Evolutionary conservation across 345 rosid genomes (phyloP).

Genomic region (Sonneratia caseolaris): DNA sequence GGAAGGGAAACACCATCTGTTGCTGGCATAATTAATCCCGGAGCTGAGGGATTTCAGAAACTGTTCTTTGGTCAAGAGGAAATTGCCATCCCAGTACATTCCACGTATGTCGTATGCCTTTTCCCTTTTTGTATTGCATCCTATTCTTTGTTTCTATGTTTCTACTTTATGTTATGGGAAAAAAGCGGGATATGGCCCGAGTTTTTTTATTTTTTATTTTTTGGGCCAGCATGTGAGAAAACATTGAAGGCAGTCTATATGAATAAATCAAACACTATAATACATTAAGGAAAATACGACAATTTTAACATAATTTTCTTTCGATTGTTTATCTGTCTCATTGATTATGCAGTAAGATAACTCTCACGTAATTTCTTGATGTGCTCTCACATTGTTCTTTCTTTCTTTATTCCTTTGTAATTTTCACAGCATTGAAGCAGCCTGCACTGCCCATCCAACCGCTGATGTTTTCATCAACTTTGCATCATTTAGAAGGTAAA

Average conservation of each 20-base stretch:
- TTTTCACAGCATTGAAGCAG: constrained; percentile 80
- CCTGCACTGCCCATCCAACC: constrained; percentile 84
- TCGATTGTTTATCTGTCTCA: background rate
- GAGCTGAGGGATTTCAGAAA: constrained; percentile 95
- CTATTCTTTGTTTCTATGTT: too few species aligned
- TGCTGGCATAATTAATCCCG: constrained; percentile 91
- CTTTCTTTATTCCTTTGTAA: background rate
- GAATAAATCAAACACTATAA: background rate
- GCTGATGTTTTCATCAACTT: constrained; percentile 97
- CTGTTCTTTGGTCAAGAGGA: constrained; percentile 98
- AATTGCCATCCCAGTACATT: constrained; percentile 94
- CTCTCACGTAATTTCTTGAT: background rate
- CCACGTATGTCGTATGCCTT: constrained; percentile 39
- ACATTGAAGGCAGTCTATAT: background rate
- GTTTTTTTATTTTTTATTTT: too few species aligned
- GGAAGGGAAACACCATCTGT: constrained; percentile 96
- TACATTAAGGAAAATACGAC: background rate
- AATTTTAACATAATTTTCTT: background rate
- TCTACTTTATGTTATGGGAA: background rate
- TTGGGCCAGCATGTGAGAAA: background rate
- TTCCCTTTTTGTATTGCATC: background rate
- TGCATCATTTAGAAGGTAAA: constrained; percentile 83
- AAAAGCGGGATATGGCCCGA: background rate
- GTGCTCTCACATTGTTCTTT: background rate
- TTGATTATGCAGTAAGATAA: background rate